Base-by-base conservation (phyloP, 1,284 basidiomycete species). In the Ceratobasidium sp. region DNA sequence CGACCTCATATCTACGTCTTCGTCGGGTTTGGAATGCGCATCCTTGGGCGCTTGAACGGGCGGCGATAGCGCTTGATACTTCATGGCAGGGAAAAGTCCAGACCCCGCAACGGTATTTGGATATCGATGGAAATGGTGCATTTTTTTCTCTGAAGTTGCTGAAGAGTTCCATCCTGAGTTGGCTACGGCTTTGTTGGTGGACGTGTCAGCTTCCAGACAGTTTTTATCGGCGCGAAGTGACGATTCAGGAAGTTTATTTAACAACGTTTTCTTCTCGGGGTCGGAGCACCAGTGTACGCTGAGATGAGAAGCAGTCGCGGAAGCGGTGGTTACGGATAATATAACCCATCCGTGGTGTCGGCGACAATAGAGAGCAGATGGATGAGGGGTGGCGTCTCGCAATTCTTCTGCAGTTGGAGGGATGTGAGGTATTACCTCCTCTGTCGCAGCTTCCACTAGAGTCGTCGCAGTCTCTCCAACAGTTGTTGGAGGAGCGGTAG, bases 121-220 rank as follows among this genome's bases (percentile, higher is more conserved):
- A 74, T 92, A 92, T 60, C 81, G 82, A 75, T 93, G 91, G 74
- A 90, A 92, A 75, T 93, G 91, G 75, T 93, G 91, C 0, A 90
- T 90, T 72, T 83, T 80, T 76, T 91, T 90, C 31, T 82, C 76
- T 81, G 17, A 79, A 82, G 27, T 22, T 22, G 86, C 75, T 15
- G 38, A 42, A 73, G 88, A 90, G 1, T 31, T 20, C 85, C 86
- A 8, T 71, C 74, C 0, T 79, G 83, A 62, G 76, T 79, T 72
- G 40, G 40, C 20, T 82, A 54, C 25, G 38, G 22, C 25, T 5
- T 31, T 58, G n/a, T 84, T 40, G 87, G 83, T 40, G 82, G 81
- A 1, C 74, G 70, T 87, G 82, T 54, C 45, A 12, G 27, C 15
- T 12, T 72, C 71, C 5, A 68, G 31, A 32, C 71, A 72, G 35